A percentile compares a stretch with the other conserved stretches of the same genome.
These are phyloP conservation scores for Mortierella sp. DNA, from an alignment of 371 early-diverging fungal species.

Conservation along the genomic window DNA sequence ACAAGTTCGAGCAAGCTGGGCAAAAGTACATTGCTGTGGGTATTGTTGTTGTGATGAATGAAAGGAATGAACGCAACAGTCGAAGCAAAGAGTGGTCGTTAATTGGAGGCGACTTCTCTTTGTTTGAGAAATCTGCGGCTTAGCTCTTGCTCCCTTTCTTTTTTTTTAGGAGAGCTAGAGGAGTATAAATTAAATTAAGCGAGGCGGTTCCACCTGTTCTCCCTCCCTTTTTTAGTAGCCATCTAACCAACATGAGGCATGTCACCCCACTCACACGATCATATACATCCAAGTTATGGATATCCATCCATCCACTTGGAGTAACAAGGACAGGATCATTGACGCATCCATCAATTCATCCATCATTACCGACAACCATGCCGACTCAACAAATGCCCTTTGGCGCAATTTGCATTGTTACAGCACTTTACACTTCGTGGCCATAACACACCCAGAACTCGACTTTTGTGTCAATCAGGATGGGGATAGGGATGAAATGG, in stretches of 20 bases:
- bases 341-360: slow-evolving; percentile 21
- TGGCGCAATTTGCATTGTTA: background rate
- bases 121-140: slow-evolving; percentile 36
- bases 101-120: background rate
- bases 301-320: slow-evolving; percentile 32
- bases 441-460: background rate
- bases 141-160: slow-evolving; percentile 14
- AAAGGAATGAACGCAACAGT: slow-evolving; percentile 1
- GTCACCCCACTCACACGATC: slow-evolving; percentile 15
- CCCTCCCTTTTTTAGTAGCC: slow-evolving; percentile 58
- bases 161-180: background rate
- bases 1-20: slow-evolving; percentile 88
- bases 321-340: background rate
- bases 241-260: slow-evolving; percentile 58
- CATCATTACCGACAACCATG: background rate
- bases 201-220: slow-evolving; percentile 13
- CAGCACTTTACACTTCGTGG: background rate
- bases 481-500: too few species aligned
- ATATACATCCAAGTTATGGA: background rate
- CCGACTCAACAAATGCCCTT: background rate
- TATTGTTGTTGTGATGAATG: background rate
- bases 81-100: background rate
- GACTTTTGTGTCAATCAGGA: background rate
- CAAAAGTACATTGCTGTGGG: slow-evolving; percentile 85
- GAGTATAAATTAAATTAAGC: slow-evolving; percentile 23